These are phyloP conservation scores for Aspergillus amoenus DNA, from an alignment of 2,329 filamentous ascomycete genomes.

Conservation along the genomic window DNA sequence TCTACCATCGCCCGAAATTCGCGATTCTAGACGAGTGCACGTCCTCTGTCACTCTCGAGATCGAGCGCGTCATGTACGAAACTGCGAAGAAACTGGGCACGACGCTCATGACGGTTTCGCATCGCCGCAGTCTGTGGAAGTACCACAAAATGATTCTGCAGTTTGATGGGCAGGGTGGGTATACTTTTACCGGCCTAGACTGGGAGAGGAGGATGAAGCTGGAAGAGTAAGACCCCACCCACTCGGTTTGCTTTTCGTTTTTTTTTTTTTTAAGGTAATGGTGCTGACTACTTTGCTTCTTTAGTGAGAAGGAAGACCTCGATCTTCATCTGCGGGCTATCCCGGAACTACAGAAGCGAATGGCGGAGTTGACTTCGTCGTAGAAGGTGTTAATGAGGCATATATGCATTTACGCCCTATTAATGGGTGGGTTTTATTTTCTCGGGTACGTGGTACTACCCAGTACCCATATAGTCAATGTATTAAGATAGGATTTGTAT, in stretches of 20 bases:
- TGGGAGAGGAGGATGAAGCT: constrained; percentile 80
- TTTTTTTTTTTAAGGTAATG: neutral
- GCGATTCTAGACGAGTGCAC: constrained; percentile 98
- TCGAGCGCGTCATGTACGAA: constrained; percentile 95
- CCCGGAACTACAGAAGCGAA: constrained; percentile 80
- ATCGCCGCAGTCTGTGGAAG: constrained; percentile 89
- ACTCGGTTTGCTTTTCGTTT: neutral
- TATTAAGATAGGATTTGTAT: neutral
- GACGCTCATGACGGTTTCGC: constrained; percentile 94
- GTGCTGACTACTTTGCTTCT: constrained; percentile 7
- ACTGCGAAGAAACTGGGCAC: constrained; percentile 88
- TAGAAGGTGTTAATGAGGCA: constrained; percentile 12
- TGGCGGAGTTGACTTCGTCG: constrained; percentile 69
- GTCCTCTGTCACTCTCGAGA: constrained; percentile 88
- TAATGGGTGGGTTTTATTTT: neutral
- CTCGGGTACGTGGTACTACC: neutral
- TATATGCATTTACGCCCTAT: neutral
- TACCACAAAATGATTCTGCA: constrained; percentile 94
- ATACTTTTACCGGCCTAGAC: constrained; percentile 85
- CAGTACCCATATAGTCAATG: neutral
- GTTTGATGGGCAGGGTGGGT: constrained; percentile 92
- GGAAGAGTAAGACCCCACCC: constrained; percentile 66
- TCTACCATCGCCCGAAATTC: constrained; percentile 90
- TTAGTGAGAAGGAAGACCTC: constrained; percentile 84
- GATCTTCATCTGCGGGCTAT: constrained; percentile 82